Evolutionary conservation across 768 basidiomycete species (phyloP).

Genomic region (Rhodotorula diobovata): DNA sequence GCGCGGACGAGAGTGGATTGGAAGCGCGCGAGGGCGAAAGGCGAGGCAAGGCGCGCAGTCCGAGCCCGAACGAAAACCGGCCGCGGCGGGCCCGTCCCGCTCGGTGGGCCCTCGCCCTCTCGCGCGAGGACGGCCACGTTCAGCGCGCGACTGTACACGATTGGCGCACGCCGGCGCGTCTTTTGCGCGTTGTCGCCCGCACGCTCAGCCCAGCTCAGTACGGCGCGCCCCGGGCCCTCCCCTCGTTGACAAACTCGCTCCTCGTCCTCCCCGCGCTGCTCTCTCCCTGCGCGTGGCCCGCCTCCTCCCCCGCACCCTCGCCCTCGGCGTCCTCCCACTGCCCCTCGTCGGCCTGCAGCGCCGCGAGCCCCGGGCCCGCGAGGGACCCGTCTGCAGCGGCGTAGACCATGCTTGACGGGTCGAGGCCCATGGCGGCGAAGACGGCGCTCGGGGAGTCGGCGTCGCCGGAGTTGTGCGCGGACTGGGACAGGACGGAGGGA

Average conservation of each 20-base stretch:
- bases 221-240: conserved; percentile 67
- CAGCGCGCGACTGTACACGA: too few relatives aligned
- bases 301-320: conserved; percentile 52
- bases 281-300: conserved; percentile 65
- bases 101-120: too few relatives aligned
- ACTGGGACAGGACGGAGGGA: conserved; percentile 7
- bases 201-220: conserved; percentile 67
- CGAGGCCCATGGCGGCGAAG: conserved; percentile 37
- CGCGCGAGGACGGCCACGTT: too few relatives aligned
- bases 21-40: too few relatives aligned
- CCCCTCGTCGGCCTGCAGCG: conserved; percentile 52
- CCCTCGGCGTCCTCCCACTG: conserved; percentile 53
- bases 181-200: not conserved
- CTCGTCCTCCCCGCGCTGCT: conserved; percentile 77
- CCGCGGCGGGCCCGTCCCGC: too few relatives aligned
- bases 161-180: too few relatives aligned
- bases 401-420: conserved; percentile 36
- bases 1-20: too few relatives aligned
- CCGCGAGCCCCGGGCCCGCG: conserved; percentile 13
- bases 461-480: not conserved
- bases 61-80: too few relatives aligned
- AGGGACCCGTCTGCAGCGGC: conserved; percentile 32
- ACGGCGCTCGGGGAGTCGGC: conserved; percentile 7
- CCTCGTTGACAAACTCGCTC: conserved; percentile 69
- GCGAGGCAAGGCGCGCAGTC: too few relatives aligned